phyloP scores from a whole-genome alignment of 2,329 filamentous ascomycete genomes.

The Exophiala bonariae region DNA sequence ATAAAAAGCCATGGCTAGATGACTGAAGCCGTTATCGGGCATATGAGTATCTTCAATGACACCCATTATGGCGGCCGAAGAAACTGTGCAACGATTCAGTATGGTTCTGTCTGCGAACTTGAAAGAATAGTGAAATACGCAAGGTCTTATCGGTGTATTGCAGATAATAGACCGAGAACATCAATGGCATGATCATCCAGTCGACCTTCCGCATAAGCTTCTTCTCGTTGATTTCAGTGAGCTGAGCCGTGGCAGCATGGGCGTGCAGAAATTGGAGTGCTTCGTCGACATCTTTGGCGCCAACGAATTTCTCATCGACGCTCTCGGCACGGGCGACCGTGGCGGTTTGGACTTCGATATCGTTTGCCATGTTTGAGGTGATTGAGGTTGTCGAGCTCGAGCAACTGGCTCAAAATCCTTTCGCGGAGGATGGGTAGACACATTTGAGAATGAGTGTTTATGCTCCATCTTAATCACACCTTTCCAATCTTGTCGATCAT shows the following conservation, averaged over 20 bases:
- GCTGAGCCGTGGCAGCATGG: slow-evolving; percentile 29
- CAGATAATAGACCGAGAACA: slow-evolving; percentile 50
- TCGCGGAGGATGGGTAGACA: too few relatives aligned
- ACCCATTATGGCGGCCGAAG: slow-evolving; percentile 61
- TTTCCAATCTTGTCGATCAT: too few relatives aligned
- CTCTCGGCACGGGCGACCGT: slow-evolving; percentile 4
- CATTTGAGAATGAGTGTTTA: too few relatives aligned
- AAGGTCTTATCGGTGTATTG: slow-evolving; percentile 61
- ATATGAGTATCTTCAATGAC: slow-evolving; percentile 55
- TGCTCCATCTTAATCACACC: too few relatives aligned
- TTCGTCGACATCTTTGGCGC: slow-evolving; percentile 33
- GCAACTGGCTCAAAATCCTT: too few relatives aligned
- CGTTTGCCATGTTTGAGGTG: slow-evolving; percentile 8
- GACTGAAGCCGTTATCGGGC: slow-evolving; percentile 59
- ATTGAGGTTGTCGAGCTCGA: too few relatives aligned
- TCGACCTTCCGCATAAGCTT: slow-evolving; percentile 38
- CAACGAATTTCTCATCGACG: slow-evolving; percentile 7
- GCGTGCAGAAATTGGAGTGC: slow-evolving; percentile 38
- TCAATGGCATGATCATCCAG: slow-evolving; percentile 50
- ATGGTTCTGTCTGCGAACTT: slow-evolving; percentile 47
- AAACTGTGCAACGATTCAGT: slow-evolving; percentile 28
- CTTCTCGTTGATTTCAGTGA: slow-evolving; percentile 31
- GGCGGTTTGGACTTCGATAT: slow-evolving; percentile 9
- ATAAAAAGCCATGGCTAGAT: slow-evolving; percentile 60
- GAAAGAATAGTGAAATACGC: slow-evolving; percentile 51